Evolutionary conservation across 108 stramenopile species (phyloP).

Genomic region (Phaeodactylum tricornutum): DNA sequence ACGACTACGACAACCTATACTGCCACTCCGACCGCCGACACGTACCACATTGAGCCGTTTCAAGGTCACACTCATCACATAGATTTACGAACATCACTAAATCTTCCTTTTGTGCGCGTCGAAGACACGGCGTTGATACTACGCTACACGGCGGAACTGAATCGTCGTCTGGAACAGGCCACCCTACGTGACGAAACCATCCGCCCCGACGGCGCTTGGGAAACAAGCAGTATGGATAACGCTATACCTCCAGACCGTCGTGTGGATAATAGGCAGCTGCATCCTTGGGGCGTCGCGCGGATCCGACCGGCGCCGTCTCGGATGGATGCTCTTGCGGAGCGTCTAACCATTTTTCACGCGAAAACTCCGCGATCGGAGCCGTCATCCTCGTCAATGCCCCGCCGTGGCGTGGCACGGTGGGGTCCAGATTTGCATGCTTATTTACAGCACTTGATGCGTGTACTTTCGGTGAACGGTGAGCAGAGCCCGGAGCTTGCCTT

Average conservation of each 20-base stretch:
- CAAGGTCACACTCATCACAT: too few relatives aligned
- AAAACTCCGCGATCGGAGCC: too few relatives aligned
- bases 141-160: slow-evolving; percentile 6
- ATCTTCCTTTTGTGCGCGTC: too few relatives aligned
- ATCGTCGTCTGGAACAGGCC: slow-evolving; percentile 1
- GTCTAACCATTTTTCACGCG: slow-evolving; percentile 29
- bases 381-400: neutral
- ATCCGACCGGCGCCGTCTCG: neutral
- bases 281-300: neutral
- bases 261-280: too few relatives aligned
- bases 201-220: neutral
- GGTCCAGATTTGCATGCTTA: slow-evolving; percentile 30
- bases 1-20: too few relatives aligned
- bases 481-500: slow-evolving; percentile 17
- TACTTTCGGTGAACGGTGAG: slow-evolving; percentile 6
- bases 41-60: too few relatives aligned
- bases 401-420: slow-evolving; percentile 20
- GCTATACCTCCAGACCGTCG: neutral
- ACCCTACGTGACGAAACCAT: neutral
- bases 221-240: neutral
- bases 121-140: slow-evolving; percentile 3
- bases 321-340: neutral
- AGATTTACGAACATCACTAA: too few relatives aligned
- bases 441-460: slow-evolving; percentile 12
- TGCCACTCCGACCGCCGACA: too few relatives aligned